Percentiles rank a stretch among this genome's conserved stretches.
phyloP scores from a whole-genome alignment of 2,329 filamentous ascomycete species.

The Alternaria arborescens region DNA sequence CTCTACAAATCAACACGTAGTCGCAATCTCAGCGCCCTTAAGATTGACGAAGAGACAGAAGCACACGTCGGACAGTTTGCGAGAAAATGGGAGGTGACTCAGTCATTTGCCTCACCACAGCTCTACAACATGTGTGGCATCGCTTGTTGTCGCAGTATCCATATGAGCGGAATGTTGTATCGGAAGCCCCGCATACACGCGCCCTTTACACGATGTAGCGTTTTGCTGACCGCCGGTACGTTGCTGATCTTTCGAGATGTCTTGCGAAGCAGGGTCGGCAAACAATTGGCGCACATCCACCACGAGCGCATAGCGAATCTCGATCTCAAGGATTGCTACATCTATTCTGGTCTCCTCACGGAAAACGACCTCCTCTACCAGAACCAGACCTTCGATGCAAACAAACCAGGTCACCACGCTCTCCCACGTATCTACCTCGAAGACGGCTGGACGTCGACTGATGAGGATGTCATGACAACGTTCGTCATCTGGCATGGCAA shows the following conservation, averaged over 20 bases:
- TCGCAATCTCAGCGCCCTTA: constrained; percentile 66
- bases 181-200: constrained; percentile 69
- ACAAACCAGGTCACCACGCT: constrained; percentile 66
- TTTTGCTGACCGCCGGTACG: constrained; percentile 68
- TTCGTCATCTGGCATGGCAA: constrained; percentile 73
- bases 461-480: constrained; percentile 72
- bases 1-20: constrained; percentile 66
- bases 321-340: constrained; percentile 69
- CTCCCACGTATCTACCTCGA: constrained; percentile 68
- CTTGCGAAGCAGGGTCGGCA: constrained; percentile 63
- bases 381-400: constrained; percentile 70
- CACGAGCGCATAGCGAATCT: constrained; percentile 68
- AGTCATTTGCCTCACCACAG: constrained; percentile 68
- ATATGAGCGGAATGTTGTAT: constrained; percentile 69
- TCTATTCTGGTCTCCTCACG: constrained; percentile 71
- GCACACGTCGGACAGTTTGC: constrained; percentile 72
- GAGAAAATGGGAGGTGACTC: constrained; percentile 72
- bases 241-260: constrained; percentile 70
- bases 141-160: constrained; percentile 67
- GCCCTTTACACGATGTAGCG: constrained; percentile 68
- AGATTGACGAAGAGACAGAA: constrained; percentile 72
- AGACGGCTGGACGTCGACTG: constrained; percentile 68
- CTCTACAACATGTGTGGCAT: constrained; percentile 76
- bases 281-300: constrained; percentile 67
- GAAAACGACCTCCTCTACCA: constrained; percentile 70